A percentile compares a stretch with the other conserved stretches of the same genome.
These are phyloP conservation scores for Chaetomium globosum DNA, from an alignment of 2,329 filamentous ascomycete genomes.

Conservation along the genomic window DNA sequence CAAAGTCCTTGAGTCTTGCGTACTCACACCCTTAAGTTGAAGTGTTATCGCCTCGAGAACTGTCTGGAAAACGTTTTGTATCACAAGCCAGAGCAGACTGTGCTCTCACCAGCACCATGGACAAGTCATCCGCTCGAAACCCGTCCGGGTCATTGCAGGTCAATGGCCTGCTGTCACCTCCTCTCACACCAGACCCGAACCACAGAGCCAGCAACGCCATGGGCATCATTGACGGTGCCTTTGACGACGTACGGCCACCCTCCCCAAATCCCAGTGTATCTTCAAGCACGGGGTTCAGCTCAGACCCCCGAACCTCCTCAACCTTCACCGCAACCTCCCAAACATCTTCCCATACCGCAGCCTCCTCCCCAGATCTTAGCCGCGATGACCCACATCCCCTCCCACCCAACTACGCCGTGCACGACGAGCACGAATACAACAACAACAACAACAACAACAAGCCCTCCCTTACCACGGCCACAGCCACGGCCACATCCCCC, in stretches of 20 bases:
- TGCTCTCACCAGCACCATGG: constrained; percentile 23
- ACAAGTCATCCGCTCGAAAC: constrained; percentile 22
- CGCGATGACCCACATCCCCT: constrained; percentile 37
- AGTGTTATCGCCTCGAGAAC: background rate
- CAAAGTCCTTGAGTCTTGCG: background rate
- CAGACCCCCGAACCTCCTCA: constrained; percentile 5
- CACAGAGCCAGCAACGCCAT: constrained; percentile 20
- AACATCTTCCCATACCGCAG: constrained; percentile 18
- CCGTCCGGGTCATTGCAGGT: constrained; percentile 24
- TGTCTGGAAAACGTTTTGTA: background rate
- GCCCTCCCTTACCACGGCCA: background rate
- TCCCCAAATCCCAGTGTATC: constrained; percentile 23
- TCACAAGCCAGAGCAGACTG: background rate
- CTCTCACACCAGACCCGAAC: constrained; percentile 32
- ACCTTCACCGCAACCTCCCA: constrained; percentile 19
- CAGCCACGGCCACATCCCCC: background rate
- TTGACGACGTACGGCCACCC: constrained; percentile 10
- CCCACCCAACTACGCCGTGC: constrained; percentile 35
- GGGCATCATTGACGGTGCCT: constrained; percentile 17
- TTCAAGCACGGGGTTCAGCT: constrained; percentile 6
- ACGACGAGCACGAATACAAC: constrained; percentile 39
- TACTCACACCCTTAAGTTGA: background rate
- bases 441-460: background rate
- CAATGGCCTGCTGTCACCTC: constrained; percentile 33
- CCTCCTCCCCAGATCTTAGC: constrained; percentile 6